Conservation (phyloP, 2,329 filamentous ascomycete genomes). For the Claviceps fusiformis region DNA sequence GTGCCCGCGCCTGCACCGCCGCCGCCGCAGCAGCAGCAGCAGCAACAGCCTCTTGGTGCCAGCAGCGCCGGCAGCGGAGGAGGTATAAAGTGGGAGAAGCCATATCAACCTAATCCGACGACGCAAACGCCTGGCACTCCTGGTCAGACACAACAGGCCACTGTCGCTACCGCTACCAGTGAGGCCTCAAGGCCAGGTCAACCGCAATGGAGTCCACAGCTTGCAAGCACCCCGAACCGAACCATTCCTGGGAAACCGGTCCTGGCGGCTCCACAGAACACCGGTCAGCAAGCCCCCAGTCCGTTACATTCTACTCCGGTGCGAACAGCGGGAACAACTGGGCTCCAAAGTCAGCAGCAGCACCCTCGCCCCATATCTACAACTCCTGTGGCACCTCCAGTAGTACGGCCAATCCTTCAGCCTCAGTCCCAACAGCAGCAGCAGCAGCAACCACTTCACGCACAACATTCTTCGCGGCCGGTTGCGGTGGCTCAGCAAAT, state of each 20-base stretch:
- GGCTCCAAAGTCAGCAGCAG: constrained; percentile 16
- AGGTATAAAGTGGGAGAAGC: constrained; percentile 27
- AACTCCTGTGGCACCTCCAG: constrained; percentile 22
- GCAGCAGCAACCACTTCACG: constrained; percentile 12
- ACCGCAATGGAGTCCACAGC: constrained; percentile 5
- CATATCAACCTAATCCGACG: constrained; percentile 23
- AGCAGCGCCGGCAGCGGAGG: background rate
- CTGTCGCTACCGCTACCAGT: background rate
- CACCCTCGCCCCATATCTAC: constrained; percentile 16
- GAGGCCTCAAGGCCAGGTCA: background rate
- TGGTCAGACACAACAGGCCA: constrained; percentile 8
- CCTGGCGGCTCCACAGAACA: constrained; percentile 21
- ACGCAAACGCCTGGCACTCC: constrained; percentile 6
- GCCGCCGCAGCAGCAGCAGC: no score
- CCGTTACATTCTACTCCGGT: constrained; percentile 22
- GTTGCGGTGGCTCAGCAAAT: constrained; percentile 20
- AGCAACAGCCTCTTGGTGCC: background rate
- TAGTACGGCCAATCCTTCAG: constrained; percentile 19
- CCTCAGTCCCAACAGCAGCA: constrained; percentile 13
- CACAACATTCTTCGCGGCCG: constrained; percentile 13
- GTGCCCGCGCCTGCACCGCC: constrained; percentile 3
- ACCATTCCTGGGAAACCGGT: constrained; percentile 16
- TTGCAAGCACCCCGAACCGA: constrained; percentile 8
- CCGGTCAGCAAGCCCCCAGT: constrained; percentile 20
- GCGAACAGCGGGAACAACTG: constrained; percentile 14